Base-by-base conservation (phyloP, 805 yeast species). In the Candida silvicultrix region DNA sequence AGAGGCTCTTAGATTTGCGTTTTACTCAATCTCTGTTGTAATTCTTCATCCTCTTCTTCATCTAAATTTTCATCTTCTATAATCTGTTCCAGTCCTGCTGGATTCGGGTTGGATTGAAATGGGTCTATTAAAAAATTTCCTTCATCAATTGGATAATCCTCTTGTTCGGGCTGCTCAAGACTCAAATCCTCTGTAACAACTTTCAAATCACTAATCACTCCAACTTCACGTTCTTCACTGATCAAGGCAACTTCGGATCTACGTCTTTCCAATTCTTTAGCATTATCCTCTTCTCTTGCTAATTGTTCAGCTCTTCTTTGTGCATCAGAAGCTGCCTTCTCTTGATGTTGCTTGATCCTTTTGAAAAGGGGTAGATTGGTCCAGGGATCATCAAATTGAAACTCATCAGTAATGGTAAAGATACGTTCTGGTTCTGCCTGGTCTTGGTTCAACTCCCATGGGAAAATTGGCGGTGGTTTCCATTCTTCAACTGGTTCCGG, bases 371-470 rank as follows among this genome's bases (percentile, higher is more conserved):
- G 53, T 16, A 53, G 28, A n/a, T 44, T 46, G 22, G 46, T 55
- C 61, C 60, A 57, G 4, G 51, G 44, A 14, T 49, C 48, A 31
- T 47, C 46, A 35, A 46, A 50, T 11, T 22, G 23, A 41, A 34
- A 41, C 5, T 49, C 19, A 5, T 44, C 44, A 15, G 38, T 39
- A 8, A 43, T 45, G 16, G 52, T 52, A 43, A 62, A 62, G 1
- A 52, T 54, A 34, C 66, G 50, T 32, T 57, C 56, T 1, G 49
- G 41, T 15, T 38, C 32, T 5, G 19, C 22, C 11, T 45, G 38
- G 19, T 49, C 51, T 14, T 44, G 28, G 38, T 56, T 57, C 23
- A 34, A 32, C 44, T 63, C 67, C 66, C 66, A 63, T 22, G 66
- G 66, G 53, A 63, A 63, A 11, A 63, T 47, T 14, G 65, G 51